phyloP scores from a whole-genome alignment of 441 rosid genomes.

The California macrophylla region DNA sequence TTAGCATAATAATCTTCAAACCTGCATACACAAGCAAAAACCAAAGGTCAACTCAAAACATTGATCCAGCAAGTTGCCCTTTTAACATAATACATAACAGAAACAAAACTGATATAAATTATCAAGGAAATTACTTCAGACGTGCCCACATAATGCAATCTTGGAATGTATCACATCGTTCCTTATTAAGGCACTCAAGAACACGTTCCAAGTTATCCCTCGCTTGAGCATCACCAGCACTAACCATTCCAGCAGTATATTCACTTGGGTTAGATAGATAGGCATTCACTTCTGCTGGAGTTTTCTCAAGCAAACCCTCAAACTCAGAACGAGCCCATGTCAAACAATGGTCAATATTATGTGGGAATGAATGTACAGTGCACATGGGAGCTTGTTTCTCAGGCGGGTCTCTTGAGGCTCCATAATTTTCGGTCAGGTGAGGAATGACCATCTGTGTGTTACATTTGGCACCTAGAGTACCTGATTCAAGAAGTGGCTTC shows the following conservation, averaged over 20 bases:
- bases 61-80: background rate
- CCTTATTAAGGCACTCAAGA: constrained; percentile 79
- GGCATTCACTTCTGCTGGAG: constrained; percentile 83
- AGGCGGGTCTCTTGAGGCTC: constrained; percentile 91
- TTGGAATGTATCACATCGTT: constrained; percentile 58
- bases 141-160: constrained; percentile 88
- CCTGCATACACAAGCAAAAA: constrained; percentile 29
- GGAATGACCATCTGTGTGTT: constrained; percentile 91
- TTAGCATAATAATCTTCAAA: constrained; percentile 78
- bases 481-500: constrained; percentile 89
- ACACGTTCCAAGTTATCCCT: constrained; percentile 70
- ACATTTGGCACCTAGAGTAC: constrained; percentile 84
- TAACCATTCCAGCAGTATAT: constrained; percentile 55
- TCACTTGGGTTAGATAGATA: constrained; percentile 59
- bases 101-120: background rate
- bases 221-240: constrained; percentile 90
- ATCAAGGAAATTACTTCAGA: constrained; percentile 37
- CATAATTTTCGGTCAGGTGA: constrained; percentile 81
- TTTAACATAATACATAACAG: background rate
- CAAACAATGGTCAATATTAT: constrained; percentile 86
- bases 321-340: constrained; percentile 97
- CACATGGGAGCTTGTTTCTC: constrained; percentile 97
- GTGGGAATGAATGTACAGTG: constrained; percentile 88
- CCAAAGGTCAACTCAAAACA: background rate
- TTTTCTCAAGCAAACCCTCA: constrained; percentile 86